Percentiles rank a stretch among this genome's conserved stretches.
phyloP scores from a whole-genome alignment of 495 filamentous ascomycete genomes.

The Penicillium cinerascens region DNA sequence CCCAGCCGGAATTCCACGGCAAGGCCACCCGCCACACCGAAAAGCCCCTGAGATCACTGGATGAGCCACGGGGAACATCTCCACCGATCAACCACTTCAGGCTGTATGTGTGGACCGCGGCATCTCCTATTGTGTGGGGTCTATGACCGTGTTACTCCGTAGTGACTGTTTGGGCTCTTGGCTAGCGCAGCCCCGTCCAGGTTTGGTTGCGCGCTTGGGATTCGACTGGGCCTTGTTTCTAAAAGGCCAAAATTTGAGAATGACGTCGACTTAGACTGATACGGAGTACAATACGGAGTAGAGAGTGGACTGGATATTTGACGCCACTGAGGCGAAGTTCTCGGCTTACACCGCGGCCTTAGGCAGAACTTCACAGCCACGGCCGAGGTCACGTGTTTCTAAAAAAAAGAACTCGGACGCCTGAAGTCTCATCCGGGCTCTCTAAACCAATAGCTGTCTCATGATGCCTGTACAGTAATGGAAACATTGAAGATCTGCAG shows the following conservation, averaged over 20 bases:
- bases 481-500: too few species aligned
- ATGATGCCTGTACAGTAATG: too few species aligned
- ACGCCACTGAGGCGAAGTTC: constrained; percentile 6
- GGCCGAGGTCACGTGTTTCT: not conserved
- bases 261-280: not conserved
- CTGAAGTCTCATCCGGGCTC: not conserved
- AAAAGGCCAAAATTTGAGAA: not conserved
- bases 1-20: constrained; percentile 4
- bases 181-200: not conserved
- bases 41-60: constrained; percentile 1
- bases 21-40: constrained; percentile 1
- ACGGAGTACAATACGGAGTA: too few species aligned
- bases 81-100: constrained; percentile 9
- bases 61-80: constrained; percentile 5
- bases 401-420: constrained; percentile 3
- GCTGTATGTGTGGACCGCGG: not conserved
- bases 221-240: not conserved
- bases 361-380: not conserved
- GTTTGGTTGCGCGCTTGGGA: not conserved
- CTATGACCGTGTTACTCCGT: not conserved
- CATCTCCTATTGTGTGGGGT: not conserved
- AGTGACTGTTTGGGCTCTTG: not conserved
- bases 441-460: too few species aligned
- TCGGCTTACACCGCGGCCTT: constrained; percentile 4
- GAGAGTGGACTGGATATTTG: not conserved